phyloP scores from a whole-genome alignment of 495 filamentous ascomycete species.

The Penicillium waksmanii region DNA sequence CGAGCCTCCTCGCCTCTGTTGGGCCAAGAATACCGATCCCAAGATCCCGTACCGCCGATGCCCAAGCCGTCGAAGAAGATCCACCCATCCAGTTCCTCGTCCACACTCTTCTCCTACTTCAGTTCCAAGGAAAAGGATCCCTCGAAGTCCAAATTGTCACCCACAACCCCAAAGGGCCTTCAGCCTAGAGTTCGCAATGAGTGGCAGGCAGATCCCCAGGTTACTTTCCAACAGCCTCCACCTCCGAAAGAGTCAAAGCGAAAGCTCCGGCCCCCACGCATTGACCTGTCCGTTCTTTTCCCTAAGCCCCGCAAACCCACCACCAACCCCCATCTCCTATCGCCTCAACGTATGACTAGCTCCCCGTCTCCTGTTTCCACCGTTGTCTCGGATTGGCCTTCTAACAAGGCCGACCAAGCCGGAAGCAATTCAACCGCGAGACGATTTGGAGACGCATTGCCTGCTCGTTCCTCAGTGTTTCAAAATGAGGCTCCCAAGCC shows the following conservation, averaged over 20 bases:
- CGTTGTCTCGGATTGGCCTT: slow-evolving; percentile 34
- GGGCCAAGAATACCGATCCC: slow-evolving; percentile 40
- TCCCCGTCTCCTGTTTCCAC: slow-evolving; percentile 49
- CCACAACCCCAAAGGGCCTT: slow-evolving; percentile 22
- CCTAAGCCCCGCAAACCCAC: slow-evolving; percentile 43
- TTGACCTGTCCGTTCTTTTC: slow-evolving; percentile 52
- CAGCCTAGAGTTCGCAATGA: slow-evolving; percentile 30
- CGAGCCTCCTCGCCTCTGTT: slow-evolving; percentile 50
- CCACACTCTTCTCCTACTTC: slow-evolving; percentile 42
- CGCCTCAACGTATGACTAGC: slow-evolving; percentile 49
- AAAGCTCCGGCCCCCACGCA: slow-evolving; percentile 44
- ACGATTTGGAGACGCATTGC: slow-evolving; percentile 34
- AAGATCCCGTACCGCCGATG: slow-evolving; percentile 29
- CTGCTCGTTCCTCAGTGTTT: slow-evolving; percentile 21
- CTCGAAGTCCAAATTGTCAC: slow-evolving; percentile 14
- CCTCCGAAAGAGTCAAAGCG: slow-evolving; percentile 43
- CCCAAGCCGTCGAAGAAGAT: slow-evolving; percentile 36
- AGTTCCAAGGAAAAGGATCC: slow-evolving; percentile 33
- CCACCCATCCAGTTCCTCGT: slow-evolving; percentile 43
- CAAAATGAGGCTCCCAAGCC: slow-evolving; percentile 16
- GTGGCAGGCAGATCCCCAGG: slow-evolving; percentile 28
- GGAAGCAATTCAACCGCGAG: slow-evolving; percentile 20
- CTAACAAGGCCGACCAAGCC: slow-evolving; percentile 19
- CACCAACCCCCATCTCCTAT: slow-evolving; percentile 43
- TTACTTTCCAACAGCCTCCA: slow-evolving; percentile 28